Base-by-base conservation (phyloP, 768 basidiomycete genomes). In the Leccinellum luteum region DNA sequence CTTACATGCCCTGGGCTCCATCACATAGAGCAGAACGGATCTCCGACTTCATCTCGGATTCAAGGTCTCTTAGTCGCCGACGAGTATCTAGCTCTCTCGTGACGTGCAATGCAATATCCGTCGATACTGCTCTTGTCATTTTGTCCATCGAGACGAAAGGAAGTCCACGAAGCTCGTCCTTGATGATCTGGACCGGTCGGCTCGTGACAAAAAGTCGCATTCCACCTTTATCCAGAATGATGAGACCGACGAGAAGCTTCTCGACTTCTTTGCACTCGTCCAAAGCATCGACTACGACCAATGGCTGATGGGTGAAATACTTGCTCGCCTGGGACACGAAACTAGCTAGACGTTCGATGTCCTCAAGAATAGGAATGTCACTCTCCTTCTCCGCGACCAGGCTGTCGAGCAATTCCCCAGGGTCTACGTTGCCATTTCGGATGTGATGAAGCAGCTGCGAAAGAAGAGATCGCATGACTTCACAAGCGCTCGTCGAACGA, bases 1-100 rank as follows among this genome's bases (percentile, higher is more conserved):
- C n/a, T n/a, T 54, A 67, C 66, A 68, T 65, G 21, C 66, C 63
- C 2, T 68, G 60, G 13, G 66, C 60, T 14, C 52, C 59, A 13
- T 30, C 17, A 30, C 57, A 54, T 10, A 66, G 12, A 6, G 43
- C 21, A 9, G 32, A 34, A 45, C 19, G 41, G 14, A 67, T 54
- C 32, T 65, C 48, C 35, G 8, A 30, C 51, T 63, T 66, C 12
- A 65, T 8, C 12, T 14, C n/a, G 4, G 4, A 5, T 1, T 56
- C 19, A 10, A 68, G 44, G 25, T n/a, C 41, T 38, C 63, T 52
- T 17, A 67, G 34, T 1, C 45, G 54, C 3, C 19, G 45, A 6
- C 66, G 38, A 13, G 56, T 54, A 17, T 56, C 32, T 1, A 67
- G 41, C 25, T 60, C 63, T 54, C 48, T 59, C 8, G 41, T 53